phyloP scores from a whole-genome alignment of 768 basidiomycete genomes.

The Sarcodon sp. region DNA sequence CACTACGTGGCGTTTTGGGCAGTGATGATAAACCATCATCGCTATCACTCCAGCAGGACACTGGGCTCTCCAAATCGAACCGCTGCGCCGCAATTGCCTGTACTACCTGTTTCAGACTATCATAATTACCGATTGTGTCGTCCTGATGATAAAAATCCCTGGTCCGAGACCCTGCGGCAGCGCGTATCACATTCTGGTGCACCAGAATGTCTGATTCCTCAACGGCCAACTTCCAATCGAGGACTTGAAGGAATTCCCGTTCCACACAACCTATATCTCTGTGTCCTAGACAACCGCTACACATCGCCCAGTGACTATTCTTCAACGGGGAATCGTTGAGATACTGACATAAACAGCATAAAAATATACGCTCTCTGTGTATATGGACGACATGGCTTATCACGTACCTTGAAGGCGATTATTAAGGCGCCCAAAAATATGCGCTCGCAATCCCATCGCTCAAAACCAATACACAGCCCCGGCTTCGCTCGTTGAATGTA shows the following conservation, averaged over 20 bases:
- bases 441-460: constrained; percentile 81
- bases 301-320: constrained; percentile 82
- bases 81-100: background rate
- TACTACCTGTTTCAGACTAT: background rate
- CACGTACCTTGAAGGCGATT: constrained; percentile 64
- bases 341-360: constrained; percentile 31
- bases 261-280: constrained; percentile 73
- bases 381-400: constrained; percentile 2
- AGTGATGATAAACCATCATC: background rate
- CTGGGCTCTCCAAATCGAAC: background rate
- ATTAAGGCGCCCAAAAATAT: constrained; percentile 86
- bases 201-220: constrained; percentile 49
- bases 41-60: background rate
- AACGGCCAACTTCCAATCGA: constrained; percentile 62
- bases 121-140: no score
- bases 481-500: constrained; percentile 71
- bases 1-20: no score
- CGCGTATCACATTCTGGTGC: constrained; percentile 24
- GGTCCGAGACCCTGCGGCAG: constrained; percentile 7
- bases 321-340: constrained; percentile 83
- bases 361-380: background rate
- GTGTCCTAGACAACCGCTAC: constrained; percentile 72
- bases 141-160: background rate
- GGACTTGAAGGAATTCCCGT: constrained; percentile 69
- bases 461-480: constrained; percentile 68